Base-by-base conservation (phyloP, 1,284 basidiomycete species). In the Heterobasidion irregulare region DNA sequence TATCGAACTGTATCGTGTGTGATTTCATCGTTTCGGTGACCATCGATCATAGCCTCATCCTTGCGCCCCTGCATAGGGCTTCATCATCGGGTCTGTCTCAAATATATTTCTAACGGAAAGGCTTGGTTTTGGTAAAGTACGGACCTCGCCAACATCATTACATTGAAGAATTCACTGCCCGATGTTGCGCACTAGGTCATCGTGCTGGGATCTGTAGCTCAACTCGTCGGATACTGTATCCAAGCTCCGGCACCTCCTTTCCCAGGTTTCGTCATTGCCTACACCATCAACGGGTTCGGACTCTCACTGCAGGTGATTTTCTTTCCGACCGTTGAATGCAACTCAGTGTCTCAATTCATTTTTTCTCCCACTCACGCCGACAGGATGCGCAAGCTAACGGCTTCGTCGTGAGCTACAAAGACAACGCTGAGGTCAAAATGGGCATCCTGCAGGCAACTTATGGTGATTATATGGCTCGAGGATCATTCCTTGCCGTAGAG, bases 221-320 rank as follows among this genome's bases (percentile, higher is more conserved):
- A 75, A 50, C 58, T 69, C 1, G 57, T 80, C 9, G 81, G 73
- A 1, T 86, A 84, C 63, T 58, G 68, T 4, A 68, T 88, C 38
- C 75, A 82, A 60, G 72, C 77, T n/a, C 71, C 82, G 15, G 78
- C 77, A 2, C 73, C 79, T 0, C 85, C 86, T 2, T 89, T 84
- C 62, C 83, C 84, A 1, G 72, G 76, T 1, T 84, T 85, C 59
- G 76, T 78, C 9, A 64, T 85, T 32, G 74, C 76, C 0, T 86
- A 78, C 61, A 67, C 73, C 13, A 69, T 88, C 61, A 83, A 79
- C 58, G 86, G 88, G 0, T 77, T 86, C 51, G 87, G 84, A 0
- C 64, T 82, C 48, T 75, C 83, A 3, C 63, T 83, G 10, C 77
- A 78, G 61, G 78, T 76, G 53, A 46, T 65, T 59, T 16, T 2